These are phyloP conservation scores for Arabis alpina DNA, from an alignment of 345 rosid species.

Conservation along the genomic window DNA sequence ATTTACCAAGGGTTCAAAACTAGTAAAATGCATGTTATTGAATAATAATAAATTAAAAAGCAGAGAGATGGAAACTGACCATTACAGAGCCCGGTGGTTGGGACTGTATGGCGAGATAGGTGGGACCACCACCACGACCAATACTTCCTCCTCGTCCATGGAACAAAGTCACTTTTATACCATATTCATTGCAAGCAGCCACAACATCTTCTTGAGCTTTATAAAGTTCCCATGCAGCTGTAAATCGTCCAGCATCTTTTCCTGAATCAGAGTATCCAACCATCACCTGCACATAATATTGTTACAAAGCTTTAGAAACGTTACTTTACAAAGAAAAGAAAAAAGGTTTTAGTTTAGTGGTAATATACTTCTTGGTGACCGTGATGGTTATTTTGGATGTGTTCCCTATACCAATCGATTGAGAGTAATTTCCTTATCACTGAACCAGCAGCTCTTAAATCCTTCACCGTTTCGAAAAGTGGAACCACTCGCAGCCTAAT, in stretches of 20 bases:
- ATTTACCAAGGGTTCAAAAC: not conserved
- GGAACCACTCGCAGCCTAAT: slow-evolving; percentile 92
- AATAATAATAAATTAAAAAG: not conserved
- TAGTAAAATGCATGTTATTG: not conserved
- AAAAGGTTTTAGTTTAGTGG: not conserved
- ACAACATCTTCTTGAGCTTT: slow-evolving; percentile 99
- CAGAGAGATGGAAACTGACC: slow-evolving; percentile 54
- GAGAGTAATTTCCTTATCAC: slow-evolving; percentile 85
- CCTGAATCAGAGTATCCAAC: slow-evolving; percentile 99
- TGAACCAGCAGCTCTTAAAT: slow-evolving; percentile 84
- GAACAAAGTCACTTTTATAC: slow-evolving; percentile 87
- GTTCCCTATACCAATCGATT: slow-evolving; percentile 91
- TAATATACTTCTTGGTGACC: slow-evolving; percentile 87
- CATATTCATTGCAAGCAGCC: slow-evolving; percentile 86
- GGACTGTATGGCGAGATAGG: slow-evolving; percentile 95
- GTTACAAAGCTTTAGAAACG: not conserved
- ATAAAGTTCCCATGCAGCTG: slow-evolving; percentile 99
- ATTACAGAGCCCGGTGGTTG: slow-evolving; percentile 98
- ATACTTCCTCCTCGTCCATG: slow-evolving; percentile 99
- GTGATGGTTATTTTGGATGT: slow-evolving; percentile 72
- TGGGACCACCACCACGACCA: slow-evolving; percentile 99
- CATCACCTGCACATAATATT: slow-evolving; percentile 66
- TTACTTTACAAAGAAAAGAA: not conserved
- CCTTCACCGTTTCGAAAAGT: slow-evolving; percentile 90
- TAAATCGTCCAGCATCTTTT: slow-evolving; percentile 97